Conservation (phyloP, 2,329 filamentous ascomycete genomes). For the Alternaria dauci region DNA sequence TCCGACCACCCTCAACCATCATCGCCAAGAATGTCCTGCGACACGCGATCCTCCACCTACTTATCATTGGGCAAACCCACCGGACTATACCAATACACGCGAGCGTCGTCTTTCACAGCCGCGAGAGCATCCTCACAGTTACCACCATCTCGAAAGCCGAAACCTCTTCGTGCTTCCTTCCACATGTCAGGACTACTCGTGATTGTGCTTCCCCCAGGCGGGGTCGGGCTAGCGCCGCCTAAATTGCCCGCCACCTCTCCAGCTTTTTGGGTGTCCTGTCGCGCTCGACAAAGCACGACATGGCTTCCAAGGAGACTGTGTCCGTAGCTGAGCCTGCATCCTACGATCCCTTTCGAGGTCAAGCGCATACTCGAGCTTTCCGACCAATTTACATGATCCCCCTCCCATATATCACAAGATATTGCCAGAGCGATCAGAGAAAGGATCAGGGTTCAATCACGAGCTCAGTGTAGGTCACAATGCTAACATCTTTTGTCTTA, state of each 20-base stretch:
- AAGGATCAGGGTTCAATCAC: background rate
- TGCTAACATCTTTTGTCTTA: background rate
- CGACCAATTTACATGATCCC: background rate
- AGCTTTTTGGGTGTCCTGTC: background rate
- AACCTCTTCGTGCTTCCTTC: background rate
- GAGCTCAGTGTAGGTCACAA: background rate
- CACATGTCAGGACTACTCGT: background rate
- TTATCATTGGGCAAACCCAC: constrained; percentile 9
- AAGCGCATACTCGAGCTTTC: background rate
- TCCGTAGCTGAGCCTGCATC: background rate
- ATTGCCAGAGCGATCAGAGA: background rate
- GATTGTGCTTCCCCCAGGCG: constrained; percentile 5
- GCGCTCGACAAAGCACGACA: background rate
- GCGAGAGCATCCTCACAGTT: background rate
- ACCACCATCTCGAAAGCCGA: background rate
- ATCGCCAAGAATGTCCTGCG: constrained; percentile 16
- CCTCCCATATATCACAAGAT: background rate
- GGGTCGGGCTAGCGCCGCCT: constrained; percentile 8
- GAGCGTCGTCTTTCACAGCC: constrained; percentile 16
- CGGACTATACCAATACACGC: constrained; percentile 19
- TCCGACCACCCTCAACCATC: constrained; percentile 22
- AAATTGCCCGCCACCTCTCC: background rate
- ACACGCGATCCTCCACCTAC: constrained; percentile 10
- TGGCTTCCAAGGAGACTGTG: background rate
- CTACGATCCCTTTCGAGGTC: background rate